A percentile compares a stretch with the other conserved stretches of the same genome.
phyloP scores from a whole-genome alignment of 1,284 basidiomycete genomes.

The Peniophora sp. region DNA sequence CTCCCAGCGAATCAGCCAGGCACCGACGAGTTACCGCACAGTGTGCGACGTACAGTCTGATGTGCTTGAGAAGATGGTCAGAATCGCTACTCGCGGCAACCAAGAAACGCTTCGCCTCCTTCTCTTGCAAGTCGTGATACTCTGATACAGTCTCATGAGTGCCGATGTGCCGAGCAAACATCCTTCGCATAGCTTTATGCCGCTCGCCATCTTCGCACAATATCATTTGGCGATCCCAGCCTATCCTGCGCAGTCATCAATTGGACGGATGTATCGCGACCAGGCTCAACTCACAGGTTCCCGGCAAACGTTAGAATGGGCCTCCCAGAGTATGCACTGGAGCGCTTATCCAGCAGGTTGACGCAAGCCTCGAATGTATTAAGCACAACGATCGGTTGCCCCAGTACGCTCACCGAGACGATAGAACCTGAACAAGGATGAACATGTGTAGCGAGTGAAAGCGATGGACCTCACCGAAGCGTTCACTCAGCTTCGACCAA shows the following conservation, averaged over 20 bases:
- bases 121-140: slow-evolving; percentile 15
- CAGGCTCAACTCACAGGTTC: slow-evolving; percentile 11
- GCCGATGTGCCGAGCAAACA: slow-evolving; percentile 18
- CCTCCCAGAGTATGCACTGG: slow-evolving; percentile 18
- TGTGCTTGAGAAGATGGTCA: slow-evolving; percentile 13
- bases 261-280: too few relatives aligned
- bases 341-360: slow-evolving; percentile 21
- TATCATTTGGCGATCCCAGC: slow-evolving; percentile 22
- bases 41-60: slow-evolving; percentile 12
- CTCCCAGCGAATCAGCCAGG: background rate
- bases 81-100: slow-evolving; percentile 16
- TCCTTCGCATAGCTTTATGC: slow-evolving; percentile 18
- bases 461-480: slow-evolving; percentile 10
- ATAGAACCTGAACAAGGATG: slow-evolving; percentile 13
- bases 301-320: slow-evolving; percentile 18
- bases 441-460: background rate
- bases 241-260: slow-evolving; percentile 14
- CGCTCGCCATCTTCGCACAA: slow-evolving; percentile 17
- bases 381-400: slow-evolving; percentile 18
- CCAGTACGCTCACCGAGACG: slow-evolving; percentile 17
- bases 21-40: background rate
- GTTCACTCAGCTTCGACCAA: slow-evolving; percentile 12
- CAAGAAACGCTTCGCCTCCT: slow-evolving; percentile 16
- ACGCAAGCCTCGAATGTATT: slow-evolving; percentile 18
- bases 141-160: slow-evolving; percentile 6